Percentiles rank a stretch among this genome's conserved stretches.
Evolutionary conservation across 116 monocot genomes (phyloP).

Genomic region (Iris pallida): DNA sequence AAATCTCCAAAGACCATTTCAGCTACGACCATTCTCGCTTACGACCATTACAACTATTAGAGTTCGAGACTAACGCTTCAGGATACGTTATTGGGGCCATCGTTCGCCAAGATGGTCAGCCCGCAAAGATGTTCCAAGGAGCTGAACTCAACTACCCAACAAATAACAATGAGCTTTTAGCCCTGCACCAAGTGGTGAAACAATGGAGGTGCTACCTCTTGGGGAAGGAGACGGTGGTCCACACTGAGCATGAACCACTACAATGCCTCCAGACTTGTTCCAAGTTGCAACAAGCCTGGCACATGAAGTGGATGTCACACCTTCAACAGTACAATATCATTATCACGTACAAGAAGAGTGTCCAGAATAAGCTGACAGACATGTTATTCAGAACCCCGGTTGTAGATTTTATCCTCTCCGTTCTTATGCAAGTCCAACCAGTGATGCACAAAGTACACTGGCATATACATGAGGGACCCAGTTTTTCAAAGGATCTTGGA

Average conservation of each 20-base stretch:
- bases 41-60: background rate
- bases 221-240: background rate
- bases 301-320: conserved; percentile 17
- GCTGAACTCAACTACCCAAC: background rate
- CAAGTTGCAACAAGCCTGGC: conserved; percentile 3
- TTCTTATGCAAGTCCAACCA: background rate
- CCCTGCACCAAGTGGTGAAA: background rate
- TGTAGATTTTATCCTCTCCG: background rate
- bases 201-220: background rate
- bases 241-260: background rate
- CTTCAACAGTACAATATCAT: background rate
- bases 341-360: conserved; percentile 1
- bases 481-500: background rate
- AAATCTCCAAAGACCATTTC: background rate
- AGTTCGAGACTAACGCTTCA: background rate
- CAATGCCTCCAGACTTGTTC: conserved; percentile 1
- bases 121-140: background rate
- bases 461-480: background rate
- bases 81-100: background rate
- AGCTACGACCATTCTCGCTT: too few species aligned
- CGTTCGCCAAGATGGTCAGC: background rate
- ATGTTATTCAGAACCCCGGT: background rate
- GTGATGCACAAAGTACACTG: background rate
- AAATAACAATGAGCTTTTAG: background rate
- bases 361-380: background rate